A percentile compares a stretch with the other conserved stretches of the same genome.
Evolutionary conservation across 768 basidiomycete species (phyloP).

Genomic region (Lactarius tabidus): DNA sequence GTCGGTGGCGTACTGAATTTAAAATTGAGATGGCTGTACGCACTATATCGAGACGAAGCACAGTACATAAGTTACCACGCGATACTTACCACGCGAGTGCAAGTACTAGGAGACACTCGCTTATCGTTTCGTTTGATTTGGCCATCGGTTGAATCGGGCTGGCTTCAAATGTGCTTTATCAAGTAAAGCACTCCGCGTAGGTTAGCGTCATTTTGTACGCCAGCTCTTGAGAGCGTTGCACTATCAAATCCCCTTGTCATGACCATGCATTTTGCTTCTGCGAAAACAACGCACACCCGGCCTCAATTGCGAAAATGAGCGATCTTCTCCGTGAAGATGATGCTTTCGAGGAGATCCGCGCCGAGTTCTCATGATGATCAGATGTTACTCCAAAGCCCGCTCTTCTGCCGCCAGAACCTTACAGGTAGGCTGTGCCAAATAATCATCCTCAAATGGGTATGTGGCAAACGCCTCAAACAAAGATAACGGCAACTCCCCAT

Average conservation of each 20-base stretch:
- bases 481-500: background rate
- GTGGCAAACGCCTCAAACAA: background rate
- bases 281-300: background rate
- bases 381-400: background rate
- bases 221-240: background rate
- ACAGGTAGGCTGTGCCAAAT: too few species aligned
- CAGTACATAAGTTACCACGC: too few species aligned
- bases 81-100: too few species aligned
- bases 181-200: background rate
- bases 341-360: background rate
- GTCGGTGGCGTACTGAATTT: background rate
- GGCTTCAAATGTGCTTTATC: background rate
- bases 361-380: background rate
- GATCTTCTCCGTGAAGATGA: background rate
- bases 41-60: background rate
- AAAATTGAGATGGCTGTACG: background rate
- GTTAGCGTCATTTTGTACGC: background rate
- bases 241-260: too few species aligned
- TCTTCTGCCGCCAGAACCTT: background rate
- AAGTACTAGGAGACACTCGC: too few species aligned
- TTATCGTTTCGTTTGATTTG: too few species aligned
- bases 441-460: background rate
- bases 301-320: background rate
- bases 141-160: background rate
- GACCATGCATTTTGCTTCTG: background rate